A percentile compares a stretch with the other conserved stretches of the same genome.
Evolutionary conservation across 2,329 filamentous ascomycete species (phyloP).

Genomic region (Ophiostoma himal-ulmi): DNA sequence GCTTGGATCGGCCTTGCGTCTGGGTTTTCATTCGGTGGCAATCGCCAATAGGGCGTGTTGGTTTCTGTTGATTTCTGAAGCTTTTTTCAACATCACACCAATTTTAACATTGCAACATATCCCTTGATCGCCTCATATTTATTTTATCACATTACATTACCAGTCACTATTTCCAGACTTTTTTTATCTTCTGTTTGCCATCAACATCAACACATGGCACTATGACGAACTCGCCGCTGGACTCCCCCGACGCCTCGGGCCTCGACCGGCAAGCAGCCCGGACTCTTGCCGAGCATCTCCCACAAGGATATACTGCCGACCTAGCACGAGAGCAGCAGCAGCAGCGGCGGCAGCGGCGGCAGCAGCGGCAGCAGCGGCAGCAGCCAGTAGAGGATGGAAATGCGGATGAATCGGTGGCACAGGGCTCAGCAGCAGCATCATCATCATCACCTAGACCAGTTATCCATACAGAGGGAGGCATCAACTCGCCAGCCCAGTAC

Average conservation of each 20-base stretch:
- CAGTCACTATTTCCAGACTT: not conserved
- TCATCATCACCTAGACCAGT: not conserved
- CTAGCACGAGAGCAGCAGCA: slow-evolving; percentile 25
- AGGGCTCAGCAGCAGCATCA: not conserved
- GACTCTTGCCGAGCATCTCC: slow-evolving; percentile 34
- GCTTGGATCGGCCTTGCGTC: slow-evolving; percentile 7
- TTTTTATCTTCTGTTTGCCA: not conserved
- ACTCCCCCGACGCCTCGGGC: slow-evolving; percentile 13
- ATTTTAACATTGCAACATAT: not conserved
- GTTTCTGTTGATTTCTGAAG: not conserved
- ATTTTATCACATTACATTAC: not conserved
- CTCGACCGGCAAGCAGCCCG: slow-evolving; percentile 22
- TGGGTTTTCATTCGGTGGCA: slow-evolving; percentile 7
- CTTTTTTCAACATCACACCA: not conserved
- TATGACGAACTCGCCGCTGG: slow-evolving; percentile 21
- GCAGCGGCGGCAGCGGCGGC: too few relatives aligned
- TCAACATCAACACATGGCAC: slow-evolving; percentile 16
- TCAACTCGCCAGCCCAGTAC: not conserved
- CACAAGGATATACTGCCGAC: slow-evolving; percentile 34
- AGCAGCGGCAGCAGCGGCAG: not conserved
- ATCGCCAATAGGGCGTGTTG: not conserved
- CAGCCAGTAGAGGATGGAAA: not conserved
- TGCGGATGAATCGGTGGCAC: not conserved
- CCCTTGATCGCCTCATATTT: not conserved
- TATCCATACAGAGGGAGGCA: not conserved